Base-by-base conservation (phyloP, 2,329 filamentous ascomycete genomes). In the Fonsecaea pugnacius region DNA sequence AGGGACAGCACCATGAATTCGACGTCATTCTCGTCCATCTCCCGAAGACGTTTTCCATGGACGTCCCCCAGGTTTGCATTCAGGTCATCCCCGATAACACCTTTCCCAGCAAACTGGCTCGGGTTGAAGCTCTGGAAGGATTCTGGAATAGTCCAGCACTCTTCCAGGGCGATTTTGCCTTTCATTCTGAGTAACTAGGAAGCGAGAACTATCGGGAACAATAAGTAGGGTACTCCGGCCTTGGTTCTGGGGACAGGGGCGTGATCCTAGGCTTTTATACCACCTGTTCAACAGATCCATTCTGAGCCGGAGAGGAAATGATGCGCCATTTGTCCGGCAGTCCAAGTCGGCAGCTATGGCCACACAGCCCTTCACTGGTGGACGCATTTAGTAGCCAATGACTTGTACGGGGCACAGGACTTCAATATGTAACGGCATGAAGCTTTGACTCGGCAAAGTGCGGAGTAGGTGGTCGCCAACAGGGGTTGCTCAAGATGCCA, bases 1-100 rank as follows among this genome's bases (percentile, higher is more conserved):
- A 66, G 68, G 4, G 71, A 72, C 14, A 71, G 40, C 18, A 72
- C 66, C 10, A 62, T 68, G 48, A 66, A 70, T 48, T 68, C 70
- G 30, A 73, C 68, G 32, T 70, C 71, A 54, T 71, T 55, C n/a
- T 66, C 65, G 60, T 71, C 51, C 65, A 67, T 67, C 27, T 65
- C 36, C n/a, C 51, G 30, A 5, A 66, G 48, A 36, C 65, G 50
- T 9, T 55, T 52, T 24, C 43, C 58, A 21, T 60, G 62, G 4
- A 64, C 36, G 18, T 65, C 65, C n/a, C 56, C 51, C 10, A 64
- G 46, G 12, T 48, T 38, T 14, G 30, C 33, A 27, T 30, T 21
- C 18, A 67, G 46, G 21, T 56, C 52, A 24, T 55, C 52, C 36
- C n/a, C 62, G 18, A 50, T 62, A 38, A 24, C 18, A 24, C 59